Percentiles rank a stretch among this genome's conserved stretches.
Evolutionary conservation across 148 eudicot genomes (phyloP).

Genomic region (Silene uniflora): DNA sequence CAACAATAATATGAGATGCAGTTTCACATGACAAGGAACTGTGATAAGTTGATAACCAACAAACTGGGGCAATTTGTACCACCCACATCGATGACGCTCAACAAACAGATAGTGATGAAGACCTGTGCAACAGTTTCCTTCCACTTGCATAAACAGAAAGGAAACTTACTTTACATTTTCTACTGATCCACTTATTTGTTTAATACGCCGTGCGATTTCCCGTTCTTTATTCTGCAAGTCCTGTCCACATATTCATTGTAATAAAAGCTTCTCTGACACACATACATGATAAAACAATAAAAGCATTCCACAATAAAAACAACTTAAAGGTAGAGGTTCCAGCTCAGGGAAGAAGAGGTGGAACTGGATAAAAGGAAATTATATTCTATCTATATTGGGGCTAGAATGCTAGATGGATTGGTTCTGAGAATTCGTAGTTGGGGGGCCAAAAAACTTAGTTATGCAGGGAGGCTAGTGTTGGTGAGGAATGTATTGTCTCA

Average conservation of each 20-base stretch:
- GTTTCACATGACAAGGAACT: neutral
- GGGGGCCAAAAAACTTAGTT: too few relatives aligned
- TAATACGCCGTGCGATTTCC: slow-evolving; percentile 52
- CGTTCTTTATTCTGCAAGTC: slow-evolving; percentile 43
- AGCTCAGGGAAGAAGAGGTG: neutral
- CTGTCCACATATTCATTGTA: slow-evolving; percentile 34
- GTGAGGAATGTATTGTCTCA: too few relatives aligned
- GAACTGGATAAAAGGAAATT: neutral
- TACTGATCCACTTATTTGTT: slow-evolving; percentile 48
- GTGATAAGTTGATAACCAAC: neutral
- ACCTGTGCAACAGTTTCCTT: neutral
- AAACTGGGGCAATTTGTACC: neutral
- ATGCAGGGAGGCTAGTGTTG: too few relatives aligned
- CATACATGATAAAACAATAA: neutral
- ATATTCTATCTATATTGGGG: too few relatives aligned
- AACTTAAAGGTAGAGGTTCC: neutral
- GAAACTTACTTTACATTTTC: slow-evolving; percentile 60
- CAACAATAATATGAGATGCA: neutral
- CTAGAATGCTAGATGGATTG: too few relatives aligned
- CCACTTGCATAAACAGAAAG: neutral
- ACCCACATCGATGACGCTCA: neutral
- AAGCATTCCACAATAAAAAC: neutral
- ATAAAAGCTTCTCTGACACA: neutral
- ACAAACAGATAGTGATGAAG: slow-evolving; percentile 6
- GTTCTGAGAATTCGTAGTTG: too few relatives aligned